Conservation (phyloP, 2,329 filamentous ascomycete species). For the Diaporthe citri region DNA sequence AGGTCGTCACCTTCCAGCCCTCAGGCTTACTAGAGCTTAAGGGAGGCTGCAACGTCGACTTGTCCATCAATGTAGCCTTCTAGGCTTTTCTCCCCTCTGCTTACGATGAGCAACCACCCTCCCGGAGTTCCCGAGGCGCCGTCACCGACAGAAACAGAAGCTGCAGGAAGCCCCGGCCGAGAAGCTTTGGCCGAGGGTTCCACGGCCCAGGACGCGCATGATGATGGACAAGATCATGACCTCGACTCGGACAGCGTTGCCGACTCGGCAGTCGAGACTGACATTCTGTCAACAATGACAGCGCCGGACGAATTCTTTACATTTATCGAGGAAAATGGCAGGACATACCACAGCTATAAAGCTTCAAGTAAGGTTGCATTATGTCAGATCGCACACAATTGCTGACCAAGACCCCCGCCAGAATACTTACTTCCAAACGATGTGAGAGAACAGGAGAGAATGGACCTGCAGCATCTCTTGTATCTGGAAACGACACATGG, state of each 20-base stretch:
- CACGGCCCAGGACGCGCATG: background rate
- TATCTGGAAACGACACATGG: constrained; percentile 43
- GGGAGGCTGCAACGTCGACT: constrained; percentile 11
- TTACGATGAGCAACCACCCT: constrained; percentile 16
- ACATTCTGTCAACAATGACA: constrained; percentile 35
- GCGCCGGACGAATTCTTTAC: constrained; percentile 30
- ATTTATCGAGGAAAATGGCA: constrained; percentile 38
- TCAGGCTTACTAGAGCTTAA: constrained; percentile 21
- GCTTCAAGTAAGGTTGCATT: constrained; percentile 45
- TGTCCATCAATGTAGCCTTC: constrained; percentile 10
- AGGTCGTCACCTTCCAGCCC: background rate
- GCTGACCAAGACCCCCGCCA: constrained; percentile 23
- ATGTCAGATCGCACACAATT: background rate
- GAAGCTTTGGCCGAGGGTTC: constrained; percentile 1
- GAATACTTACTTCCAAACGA: constrained; percentile 42
- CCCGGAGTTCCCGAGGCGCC: constrained; percentile 20
- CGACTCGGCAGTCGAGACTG: constrained; percentile 38
- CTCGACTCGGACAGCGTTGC: constrained; percentile 29
- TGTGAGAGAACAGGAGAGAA: constrained; percentile 36
- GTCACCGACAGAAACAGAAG: constrained; percentile 5
- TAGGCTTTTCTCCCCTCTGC: constrained; percentile 1
- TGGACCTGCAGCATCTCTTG: constrained; percentile 41
- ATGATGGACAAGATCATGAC: background rate
- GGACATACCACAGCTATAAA: constrained; percentile 40
- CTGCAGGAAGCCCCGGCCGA: constrained; percentile 15